phyloP scores from a whole-genome alignment of 2,329 filamentous ascomycete genomes.

The Talaromyces sp. region DNA sequence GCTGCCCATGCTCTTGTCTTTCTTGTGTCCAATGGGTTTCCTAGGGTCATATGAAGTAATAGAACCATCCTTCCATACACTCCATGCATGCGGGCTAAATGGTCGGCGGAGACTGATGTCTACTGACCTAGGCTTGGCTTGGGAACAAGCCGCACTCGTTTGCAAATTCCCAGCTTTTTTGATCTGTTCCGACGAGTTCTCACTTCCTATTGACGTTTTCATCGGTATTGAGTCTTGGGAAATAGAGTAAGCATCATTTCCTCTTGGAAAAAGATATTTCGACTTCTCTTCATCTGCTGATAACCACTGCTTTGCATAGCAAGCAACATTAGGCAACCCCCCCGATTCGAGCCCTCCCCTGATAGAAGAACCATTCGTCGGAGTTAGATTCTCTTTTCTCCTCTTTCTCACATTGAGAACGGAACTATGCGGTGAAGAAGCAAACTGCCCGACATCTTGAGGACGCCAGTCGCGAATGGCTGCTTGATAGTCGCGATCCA shows the following conservation, averaged over 20 bases:
- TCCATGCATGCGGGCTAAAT: constrained; percentile 6
- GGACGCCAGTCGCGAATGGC: constrained; percentile 48
- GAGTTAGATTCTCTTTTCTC: background rate
- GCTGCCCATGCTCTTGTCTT: background rate
- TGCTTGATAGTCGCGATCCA: constrained; percentile 46
- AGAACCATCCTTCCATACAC: background rate
- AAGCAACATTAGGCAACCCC: background rate
- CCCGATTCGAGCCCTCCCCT: background rate
- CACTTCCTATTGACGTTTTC: background rate
- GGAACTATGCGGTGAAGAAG: background rate
- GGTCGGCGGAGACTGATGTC: background rate
- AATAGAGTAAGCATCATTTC: background rate
- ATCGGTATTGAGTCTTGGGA: background rate
- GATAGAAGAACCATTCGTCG: background rate
- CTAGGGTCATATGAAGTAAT: background rate
- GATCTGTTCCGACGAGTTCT: background rate
- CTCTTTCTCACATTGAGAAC: background rate
- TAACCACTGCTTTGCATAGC: background rate
- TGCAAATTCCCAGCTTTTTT: background rate
- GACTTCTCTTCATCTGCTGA: background rate
- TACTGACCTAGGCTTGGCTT: background rate
- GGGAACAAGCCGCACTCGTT: background rate
- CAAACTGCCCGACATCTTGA: background rate
- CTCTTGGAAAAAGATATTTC: background rate
- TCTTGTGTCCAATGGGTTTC: background rate